phyloP scores from a whole-genome alignment of 73 alveolate genomes.

The Paramecium pentaurelia region DNA sequence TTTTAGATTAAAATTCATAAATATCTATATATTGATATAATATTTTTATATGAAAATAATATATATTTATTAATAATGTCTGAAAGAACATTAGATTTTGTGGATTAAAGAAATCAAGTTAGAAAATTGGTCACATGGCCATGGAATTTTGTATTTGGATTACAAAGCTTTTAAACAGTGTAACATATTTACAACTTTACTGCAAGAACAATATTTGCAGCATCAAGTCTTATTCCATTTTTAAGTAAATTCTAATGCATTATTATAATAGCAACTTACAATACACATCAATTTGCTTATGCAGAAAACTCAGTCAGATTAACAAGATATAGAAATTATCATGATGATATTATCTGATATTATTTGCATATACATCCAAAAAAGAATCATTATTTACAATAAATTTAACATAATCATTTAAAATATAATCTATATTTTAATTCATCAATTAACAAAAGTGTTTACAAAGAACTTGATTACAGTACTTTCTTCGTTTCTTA shows the following conservation, averaged over 20 bases:
- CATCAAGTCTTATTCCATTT: neutral
- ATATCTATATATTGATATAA: neutral
- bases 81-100: constrained; percentile 26
- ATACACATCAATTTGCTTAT: neutral
- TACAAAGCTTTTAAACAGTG: neutral
- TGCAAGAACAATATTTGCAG: neutral
- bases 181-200: constrained; percentile 31
- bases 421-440: constrained; percentile 42
- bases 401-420: neutral
- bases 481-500: constrained; percentile 50
- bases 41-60: neutral
- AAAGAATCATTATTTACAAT: neutral
- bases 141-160: constrained; percentile 31
- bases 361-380: neutral
- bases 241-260: neutral
- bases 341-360: neutral
- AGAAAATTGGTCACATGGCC: constrained; percentile 27
- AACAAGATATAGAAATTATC: constrained; percentile 30
- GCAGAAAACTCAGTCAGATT: constrained; percentile 20
- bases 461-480: constrained; percentile 16
- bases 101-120: neutral
- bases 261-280: neutral
- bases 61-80: neutral
- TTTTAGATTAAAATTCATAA: neutral
- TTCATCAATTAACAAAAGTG: constrained; percentile 44